A percentile compares a stretch with the other conserved stretches of the same genome.
These are phyloP conservation scores for Bipolaris gigantea DNA, from an alignment of 2,329 filamentous ascomycete genomes.

Conservation along the genomic window DNA sequence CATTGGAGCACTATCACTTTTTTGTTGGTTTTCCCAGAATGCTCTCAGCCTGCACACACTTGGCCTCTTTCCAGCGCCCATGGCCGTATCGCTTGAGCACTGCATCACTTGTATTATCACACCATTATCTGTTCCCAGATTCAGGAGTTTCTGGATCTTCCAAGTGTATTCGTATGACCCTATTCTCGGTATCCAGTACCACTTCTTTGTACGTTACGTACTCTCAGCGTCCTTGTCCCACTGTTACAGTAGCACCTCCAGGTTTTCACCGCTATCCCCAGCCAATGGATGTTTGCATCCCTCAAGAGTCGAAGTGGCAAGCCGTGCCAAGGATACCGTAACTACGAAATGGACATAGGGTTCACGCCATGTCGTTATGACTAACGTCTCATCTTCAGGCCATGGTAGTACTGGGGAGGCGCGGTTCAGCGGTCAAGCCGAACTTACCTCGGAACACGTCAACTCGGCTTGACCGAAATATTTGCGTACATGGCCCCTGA, in stretches of 20 bases:
- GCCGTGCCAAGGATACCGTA: neutral
- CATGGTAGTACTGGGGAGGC: constrained; percentile 7
- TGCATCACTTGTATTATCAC: constrained; percentile 1
- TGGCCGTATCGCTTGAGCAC: neutral
- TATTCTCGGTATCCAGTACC: constrained; percentile 2
- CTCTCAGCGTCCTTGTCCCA: constrained; percentile 13
- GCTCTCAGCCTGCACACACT: neutral
- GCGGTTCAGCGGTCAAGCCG: constrained; percentile 9
- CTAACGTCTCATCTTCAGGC: constrained; percentile 2
- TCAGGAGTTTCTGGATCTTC: neutral
- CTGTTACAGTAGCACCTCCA: constrained; percentile 17
- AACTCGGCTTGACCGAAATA: constrained; percentile 11
- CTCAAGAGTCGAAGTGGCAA: constrained; percentile 7
- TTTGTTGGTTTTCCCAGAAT: neutral
- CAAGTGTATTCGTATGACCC: constrained; percentile 2
- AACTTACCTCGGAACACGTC: constrained; percentile 9
- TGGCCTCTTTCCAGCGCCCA: neutral
- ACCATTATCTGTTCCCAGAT: neutral
- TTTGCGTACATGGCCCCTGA: neutral
- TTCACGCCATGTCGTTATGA: constrained; percentile 10
- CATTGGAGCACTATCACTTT: too few relatives aligned
- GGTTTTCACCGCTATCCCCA: constrained; percentile 15
- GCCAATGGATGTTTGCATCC: constrained; percentile 1
- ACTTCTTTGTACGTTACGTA: constrained; percentile 2
- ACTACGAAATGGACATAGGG: constrained; percentile 1